Evolutionary conservation across 2,329 filamentous ascomycete species (phyloP), one percentile per base, ranked within the genome.

Genomic region (Fulvia fulva): DNA sequence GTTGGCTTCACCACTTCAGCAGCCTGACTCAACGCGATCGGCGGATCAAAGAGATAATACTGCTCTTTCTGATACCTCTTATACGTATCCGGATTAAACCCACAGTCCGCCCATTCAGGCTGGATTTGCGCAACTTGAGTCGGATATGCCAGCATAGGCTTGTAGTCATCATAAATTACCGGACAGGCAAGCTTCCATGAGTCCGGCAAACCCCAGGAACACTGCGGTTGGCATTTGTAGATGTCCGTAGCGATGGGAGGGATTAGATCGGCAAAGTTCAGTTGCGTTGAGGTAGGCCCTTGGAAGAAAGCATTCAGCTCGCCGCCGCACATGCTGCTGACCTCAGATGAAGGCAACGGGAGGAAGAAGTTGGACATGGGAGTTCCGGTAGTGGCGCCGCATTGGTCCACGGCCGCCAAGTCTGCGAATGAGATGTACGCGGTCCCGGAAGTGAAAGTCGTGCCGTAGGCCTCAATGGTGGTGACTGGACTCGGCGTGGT

Each of bases 351-450:
- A 6, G 25, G 53, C 26, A 52, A 12, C 9, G 53, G 53, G n/a
- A 59, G 21, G 46, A 59, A 52, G 30, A 56, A 52, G 25, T 55
- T 58, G 3, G n/a, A 28, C 43, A 61, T 55, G 4, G 56, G 44
- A 3, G 54, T 49, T 5, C 61, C 61, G 16, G 55, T 50, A 5
- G 45, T 28, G 16, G 25, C 32, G n/a, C 53, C 45, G 49, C 63
- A 65, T 6, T 51, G 46, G 41, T 65, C 55, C 12, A 30, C 30
- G 0, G 63, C 63, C 30, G 32, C 53, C 9, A 63, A 32, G 12
- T 14, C 26, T n/a, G 55, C 58, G 55, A 59, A 65, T n/a, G 58
- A 61, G 19, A 65, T 61, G 56, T 65, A 65, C 1, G 62, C 58
- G 7, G 62, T 62, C 1, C 61, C 61, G 5, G 55, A 61, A 0